Base-by-base conservation (phyloP, 768 basidiomycete species). In the Trametes cubensis region DNA sequence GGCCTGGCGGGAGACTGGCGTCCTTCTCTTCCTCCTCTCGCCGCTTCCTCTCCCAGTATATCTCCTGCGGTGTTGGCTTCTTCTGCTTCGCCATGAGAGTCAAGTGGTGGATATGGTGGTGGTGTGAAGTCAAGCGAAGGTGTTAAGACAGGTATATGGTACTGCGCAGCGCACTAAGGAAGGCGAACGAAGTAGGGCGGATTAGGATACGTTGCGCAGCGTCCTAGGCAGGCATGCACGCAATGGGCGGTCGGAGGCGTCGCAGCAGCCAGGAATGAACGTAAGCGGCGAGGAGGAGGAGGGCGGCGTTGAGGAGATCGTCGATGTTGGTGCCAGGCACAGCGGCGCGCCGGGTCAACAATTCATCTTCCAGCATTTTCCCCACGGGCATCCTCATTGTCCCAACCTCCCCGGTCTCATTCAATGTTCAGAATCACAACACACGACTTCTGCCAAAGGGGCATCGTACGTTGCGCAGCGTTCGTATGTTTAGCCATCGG, bases 1-100 rank as follows among this genome's bases (percentile, higher is more conserved):
- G 78, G 6, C 90, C 90, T 4, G 90, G 89, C 0, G 90, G 90
- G 11, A 91, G 77, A 44, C 81, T 77, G 0, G 86, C 86, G 6
- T 75, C 73, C 69, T 74, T 78, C 70, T 89, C 88, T 52, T 78
- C 76, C 67, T 90, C 88, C 71, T 90, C 88, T 68, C 81, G 79
- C 55, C 80, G 78, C 67, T 79, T 85, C 55, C 83, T 76, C 23
- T 82, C 84, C 64, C 75, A 76, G 75, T 87, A 85, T 45, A 85
- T 62, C 66, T 90, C 89, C 72, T 88, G 87, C 1, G 86, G 81
- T 5, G 86, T 84, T 2, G 76, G 79, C 28, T 80, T 86, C 25
- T 80, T 73, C 58, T 65, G 60, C 53, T 68, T 70, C 26, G 67
- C 61, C 70, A 73, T 71, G 47, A 47, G 53, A 26, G 45, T 50